Evolutionary conservation across 2,329 filamentous ascomycete species (phyloP), one percentile per base, ranked within the genome.

Genomic region (Alternaria triticimaculans): DNA sequence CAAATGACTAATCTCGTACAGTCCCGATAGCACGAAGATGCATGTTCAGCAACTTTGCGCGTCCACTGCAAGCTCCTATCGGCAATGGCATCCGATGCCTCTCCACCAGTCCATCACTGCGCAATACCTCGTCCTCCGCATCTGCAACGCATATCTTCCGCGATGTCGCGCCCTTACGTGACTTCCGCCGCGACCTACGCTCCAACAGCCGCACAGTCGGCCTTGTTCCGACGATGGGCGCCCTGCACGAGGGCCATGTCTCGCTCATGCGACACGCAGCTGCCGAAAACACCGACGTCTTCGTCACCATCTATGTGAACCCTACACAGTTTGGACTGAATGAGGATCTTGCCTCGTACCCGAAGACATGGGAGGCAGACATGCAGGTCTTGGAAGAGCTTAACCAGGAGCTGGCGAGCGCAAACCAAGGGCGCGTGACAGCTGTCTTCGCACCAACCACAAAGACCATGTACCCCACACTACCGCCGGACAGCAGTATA

Each of bases 201-300:
- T 81, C 89, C 63, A 85, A 89, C 74, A 87, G 90, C 72, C 88
- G 90, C 61, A 90, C 89, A 48, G 89, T 99, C 62, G 93, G 92
- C 63, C 88, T 99, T 26, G 94, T 99, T 37, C 96, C 96, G 2
- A 99, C 96, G 30, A 98, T 99, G 96, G 96, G 96, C 66, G 96
- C 96, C 54, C 87, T 99, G n/a, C 96, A 99, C 80, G 87, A 89
- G 59, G 96, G 96, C 44, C 96, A 99, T 81, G 82, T 97, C 55
- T 92, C 92, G 4, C 87, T 99, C 21, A 91, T 97, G 74, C 91
- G 93, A 63, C 87, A 90, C 71, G 96, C 96, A 4, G 94, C 94
- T 2, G 84, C 86, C 51, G 93, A 97, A 73, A 96, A 94, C 82
- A 91, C 92, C 69, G 88, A 94, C 72, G 92, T 98, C 60, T 90